Conservation (phyloP, 202 grass and related monocot species). For the Digitaria exilis region DNA sequence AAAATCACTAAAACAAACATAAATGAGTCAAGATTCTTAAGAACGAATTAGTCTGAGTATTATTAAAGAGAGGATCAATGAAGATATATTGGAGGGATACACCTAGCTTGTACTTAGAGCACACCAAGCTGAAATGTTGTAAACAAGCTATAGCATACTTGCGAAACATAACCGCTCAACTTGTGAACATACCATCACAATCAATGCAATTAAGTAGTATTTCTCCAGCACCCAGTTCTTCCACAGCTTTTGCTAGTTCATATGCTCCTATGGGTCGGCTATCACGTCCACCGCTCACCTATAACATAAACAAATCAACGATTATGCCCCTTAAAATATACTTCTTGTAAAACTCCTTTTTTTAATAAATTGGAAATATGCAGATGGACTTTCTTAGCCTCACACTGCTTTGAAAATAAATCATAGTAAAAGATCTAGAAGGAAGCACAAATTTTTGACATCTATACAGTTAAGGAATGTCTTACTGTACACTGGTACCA, state of each 20-base stretch:
- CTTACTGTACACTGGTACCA: slow-evolving; percentile 99
- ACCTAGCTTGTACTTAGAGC: not conserved
- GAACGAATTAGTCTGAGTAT: slow-evolving; percentile 2
- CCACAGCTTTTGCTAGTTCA: slow-evolving; percentile 95
- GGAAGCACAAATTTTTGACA: not conserved
- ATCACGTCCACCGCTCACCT: slow-evolving; percentile 92
- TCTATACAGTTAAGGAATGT: not conserved
- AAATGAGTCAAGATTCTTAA: not conserved
- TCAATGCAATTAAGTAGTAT: slow-evolving; percentile 97
- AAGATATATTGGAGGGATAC: not conserved
- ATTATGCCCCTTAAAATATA: not conserved
- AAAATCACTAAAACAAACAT: slow-evolving; percentile 14
- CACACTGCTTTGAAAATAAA: not conserved
- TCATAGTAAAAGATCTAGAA: not conserved
- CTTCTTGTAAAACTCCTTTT: not conserved
- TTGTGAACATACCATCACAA: slow-evolving; percentile 81
- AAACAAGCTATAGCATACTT: slow-evolving; percentile 3
- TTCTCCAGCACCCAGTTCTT: slow-evolving; percentile 91
- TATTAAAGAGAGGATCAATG: not conserved
- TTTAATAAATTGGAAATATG: not conserved
- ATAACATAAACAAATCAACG: slow-evolving; percentile 26
- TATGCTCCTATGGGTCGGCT: slow-evolving; percentile 83
- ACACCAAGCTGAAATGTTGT: slow-evolving; percentile 8
- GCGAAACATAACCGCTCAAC: slow-evolving; percentile 23
- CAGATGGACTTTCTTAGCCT: not conserved